Base-by-base conservation (phyloP, 768 basidiomycete species). In the Naganishia onofrii region DNA sequence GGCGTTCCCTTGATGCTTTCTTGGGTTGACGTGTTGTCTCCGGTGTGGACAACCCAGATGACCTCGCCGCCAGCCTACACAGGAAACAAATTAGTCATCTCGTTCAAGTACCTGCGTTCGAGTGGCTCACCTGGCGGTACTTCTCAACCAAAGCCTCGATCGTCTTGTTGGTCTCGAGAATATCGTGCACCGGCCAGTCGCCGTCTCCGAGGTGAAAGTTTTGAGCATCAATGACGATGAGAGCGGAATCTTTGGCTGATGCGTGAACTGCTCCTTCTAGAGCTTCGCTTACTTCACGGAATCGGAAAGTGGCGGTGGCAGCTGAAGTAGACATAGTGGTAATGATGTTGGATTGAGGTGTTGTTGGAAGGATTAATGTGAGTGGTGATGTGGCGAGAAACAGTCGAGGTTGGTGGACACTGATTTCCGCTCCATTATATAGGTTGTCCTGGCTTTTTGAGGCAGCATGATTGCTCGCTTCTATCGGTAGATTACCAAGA, bases 181-280 rank as follows among this genome's bases (percentile, higher is more conserved):
- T 63, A 13, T 28, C 60, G 29, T 63, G 60, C 9, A 63, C 60
- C 7, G 60, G 60, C 60, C 60, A 63, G 8, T 23, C 38, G 10
- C 60, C 60, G 42, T 63, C 60, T 21, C 6, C 7, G 23, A 63
- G 60, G 60, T 63, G 46, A 29, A 63, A 63, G 42, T 63, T 63
- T 63, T 63, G 60, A 5, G 60, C 60, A 15, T 63, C 60, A 17
- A 63, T 63, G 23, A 63, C 60, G 42, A 63, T 63, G 4, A 63
- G 42, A 3, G 60, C 60, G 21, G 60, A 63, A 19, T 63, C 60
- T 34, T 63, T 63, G 60, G 23, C 38, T 10, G 60, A 63, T 3
- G 38, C 42, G 21, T 42, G 15, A 28, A n/a, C 17, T 31, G 60
- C 4, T 17, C 60, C 60, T 44, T 15, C 4, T 1, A 63, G 38